phyloP scores from a whole-genome alignment of 495 filamentous ascomycete genomes.

The Astrocystis sublimbata region DNA sequence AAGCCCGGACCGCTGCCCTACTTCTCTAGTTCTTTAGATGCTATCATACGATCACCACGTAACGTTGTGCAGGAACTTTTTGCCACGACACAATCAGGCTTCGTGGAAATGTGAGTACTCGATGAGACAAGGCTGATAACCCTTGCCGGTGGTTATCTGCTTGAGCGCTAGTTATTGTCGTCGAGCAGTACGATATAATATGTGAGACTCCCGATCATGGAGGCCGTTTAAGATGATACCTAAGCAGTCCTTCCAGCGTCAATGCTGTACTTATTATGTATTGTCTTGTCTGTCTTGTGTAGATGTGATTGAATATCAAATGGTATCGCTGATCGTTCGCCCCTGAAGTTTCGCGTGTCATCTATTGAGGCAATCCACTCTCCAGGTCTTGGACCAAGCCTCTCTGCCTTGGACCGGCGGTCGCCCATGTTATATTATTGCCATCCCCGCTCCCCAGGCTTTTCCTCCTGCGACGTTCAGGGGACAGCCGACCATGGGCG shows the following conservation, averaged over 20 bases:
- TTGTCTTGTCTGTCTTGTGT: background rate
- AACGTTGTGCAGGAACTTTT: too few relatives aligned
- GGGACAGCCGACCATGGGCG: slow-evolving; percentile 14
- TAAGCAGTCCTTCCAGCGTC: background rate
- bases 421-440: slow-evolving; percentile 19
- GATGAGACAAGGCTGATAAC: too few relatives aligned
- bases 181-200: too few relatives aligned
- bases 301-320: background rate
- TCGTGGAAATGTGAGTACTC: too few relatives aligned
- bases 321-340: background rate
- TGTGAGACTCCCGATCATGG: too few relatives aligned
- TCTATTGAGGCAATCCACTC: slow-evolving; percentile 18
- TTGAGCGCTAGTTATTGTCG: too few relatives aligned
- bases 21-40: too few relatives aligned
- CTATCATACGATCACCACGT: background rate
- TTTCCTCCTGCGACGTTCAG: slow-evolving; percentile 13
- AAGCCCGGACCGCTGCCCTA: too few relatives aligned
- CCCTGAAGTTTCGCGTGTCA: background rate
- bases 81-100: too few relatives aligned
- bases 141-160: too few relatives aligned
- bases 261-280: background rate
- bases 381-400: slow-evolving; percentile 27
- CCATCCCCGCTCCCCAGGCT: slow-evolving; percentile 24
- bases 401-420: background rate
- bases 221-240: too few relatives aligned